Percentiles rank a stretch among this genome's conserved stretches.
These are phyloP conservation scores for Termitomyces bulborhizus DNA, from an alignment of 768 basidiomycete genomes.

Conservation along the genomic window DNA sequence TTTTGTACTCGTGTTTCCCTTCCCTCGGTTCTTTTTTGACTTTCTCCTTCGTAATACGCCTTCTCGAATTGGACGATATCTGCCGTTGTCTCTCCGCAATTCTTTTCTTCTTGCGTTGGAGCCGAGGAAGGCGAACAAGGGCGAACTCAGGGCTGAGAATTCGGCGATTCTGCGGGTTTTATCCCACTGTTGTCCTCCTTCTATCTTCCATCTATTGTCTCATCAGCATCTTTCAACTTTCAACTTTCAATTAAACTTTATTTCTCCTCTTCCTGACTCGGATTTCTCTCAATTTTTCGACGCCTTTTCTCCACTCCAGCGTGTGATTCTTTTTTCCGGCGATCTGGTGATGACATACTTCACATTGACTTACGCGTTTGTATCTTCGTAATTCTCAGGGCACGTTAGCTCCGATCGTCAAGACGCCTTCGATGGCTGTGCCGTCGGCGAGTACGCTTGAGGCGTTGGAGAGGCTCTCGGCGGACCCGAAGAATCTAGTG, in stretches of 20 bases:
- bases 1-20: too few species aligned
- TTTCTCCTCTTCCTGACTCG: neutral
- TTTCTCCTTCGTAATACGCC: too few species aligned
- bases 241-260: neutral
- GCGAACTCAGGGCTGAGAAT: neutral
- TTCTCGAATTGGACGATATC: too few species aligned
- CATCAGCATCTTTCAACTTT: neutral
- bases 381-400: conserved; percentile 43
- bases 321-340: neutral
- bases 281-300: neutral
- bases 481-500: conserved; percentile 85
- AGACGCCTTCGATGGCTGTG: conserved; percentile 80
- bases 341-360: neutral
- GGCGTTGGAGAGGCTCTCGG: conserved; percentile 64
- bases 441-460: conserved; percentile 71
- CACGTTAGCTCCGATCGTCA: conserved; percentile 95
- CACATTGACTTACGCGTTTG: neutral
- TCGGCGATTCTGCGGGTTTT: conserved; percentile 5
- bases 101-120: neutral
- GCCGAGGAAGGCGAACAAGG: neutral
- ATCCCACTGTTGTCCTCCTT: neutral
- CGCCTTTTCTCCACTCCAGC: neutral
- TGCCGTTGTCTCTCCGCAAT: too few species aligned
- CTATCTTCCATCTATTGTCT: neutral
- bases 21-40: neutral